Evolutionary conservation across 495 filamentous ascomycete genomes (phyloP).

Genomic region (Xylaria bambusicola): DNA sequence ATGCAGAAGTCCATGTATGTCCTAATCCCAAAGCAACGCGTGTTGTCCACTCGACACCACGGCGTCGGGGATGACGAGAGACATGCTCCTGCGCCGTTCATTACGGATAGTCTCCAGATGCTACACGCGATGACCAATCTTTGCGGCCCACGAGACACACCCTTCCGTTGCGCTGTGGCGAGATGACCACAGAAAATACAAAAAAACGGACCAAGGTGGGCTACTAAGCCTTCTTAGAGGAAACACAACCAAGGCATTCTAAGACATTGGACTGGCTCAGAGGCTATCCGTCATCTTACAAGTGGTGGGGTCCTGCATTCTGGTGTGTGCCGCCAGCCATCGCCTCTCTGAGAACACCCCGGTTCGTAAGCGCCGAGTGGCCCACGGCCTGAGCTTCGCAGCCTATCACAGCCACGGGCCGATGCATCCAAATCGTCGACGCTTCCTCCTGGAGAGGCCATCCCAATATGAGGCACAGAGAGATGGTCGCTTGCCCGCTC

Average conservation of each 20-base stretch:
- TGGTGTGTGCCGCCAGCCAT: slow-evolving; percentile 50
- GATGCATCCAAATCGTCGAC: slow-evolving; percentile 35
- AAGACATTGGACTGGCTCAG: slow-evolving; percentile 52
- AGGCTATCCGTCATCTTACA: slow-evolving; percentile 42
- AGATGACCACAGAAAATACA: slow-evolving; percentile 33
- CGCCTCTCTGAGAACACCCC: slow-evolving; percentile 44
- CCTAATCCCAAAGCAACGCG: slow-evolving; percentile 15
- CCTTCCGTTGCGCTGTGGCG: slow-evolving; percentile 42
- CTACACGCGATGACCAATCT: slow-evolving; percentile 42
- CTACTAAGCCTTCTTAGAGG: slow-evolving; percentile 32
- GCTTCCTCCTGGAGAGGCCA: slow-evolving; percentile 23
- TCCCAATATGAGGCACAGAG: slow-evolving; percentile 27
- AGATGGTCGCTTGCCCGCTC: slow-evolving; percentile 27
- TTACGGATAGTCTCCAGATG: slow-evolving; percentile 28
- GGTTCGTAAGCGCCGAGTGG: slow-evolving; percentile 57
- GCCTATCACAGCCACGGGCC: slow-evolving; percentile 46
- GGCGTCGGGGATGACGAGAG: slow-evolving; percentile 36
- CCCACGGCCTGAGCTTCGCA: slow-evolving; percentile 38
- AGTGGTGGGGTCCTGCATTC: slow-evolving; percentile 44
- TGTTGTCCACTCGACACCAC: slow-evolving; percentile 27
- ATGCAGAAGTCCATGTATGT: not conserved
- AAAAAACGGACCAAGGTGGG: slow-evolving; percentile 22
- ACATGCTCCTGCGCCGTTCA: slow-evolving; percentile 30
- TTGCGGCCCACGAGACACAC: slow-evolving; percentile 48
- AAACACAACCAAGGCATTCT: slow-evolving; percentile 45